Evolutionary conservation across 371 early-diverging fungal species (phyloP).

Genomic region (Quaeritorhiza haematococci): DNA sequence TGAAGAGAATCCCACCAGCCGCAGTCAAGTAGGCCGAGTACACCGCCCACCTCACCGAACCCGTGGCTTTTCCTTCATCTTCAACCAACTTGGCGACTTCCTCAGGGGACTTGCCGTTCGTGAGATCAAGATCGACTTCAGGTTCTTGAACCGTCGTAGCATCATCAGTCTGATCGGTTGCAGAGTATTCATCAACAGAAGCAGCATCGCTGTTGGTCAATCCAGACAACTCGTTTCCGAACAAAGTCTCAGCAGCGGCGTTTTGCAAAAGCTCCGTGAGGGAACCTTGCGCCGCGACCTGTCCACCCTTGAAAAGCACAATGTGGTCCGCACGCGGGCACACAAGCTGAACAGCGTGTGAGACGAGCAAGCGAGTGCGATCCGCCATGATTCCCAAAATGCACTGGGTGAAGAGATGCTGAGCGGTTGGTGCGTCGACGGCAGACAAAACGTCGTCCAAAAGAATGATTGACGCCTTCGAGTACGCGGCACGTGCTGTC

Average conservation of each 20-base stretch:
- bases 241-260: background rate
- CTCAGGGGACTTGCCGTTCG: slow-evolving; percentile 12
- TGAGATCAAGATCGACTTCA: slow-evolving; percentile 8
- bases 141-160: slow-evolving; percentile 1
- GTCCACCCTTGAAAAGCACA: slow-evolving; percentile 20
- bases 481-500: slow-evolving; percentile 30
- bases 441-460: slow-evolving; percentile 62
- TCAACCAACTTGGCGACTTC: slow-evolving; percentile 14
- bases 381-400: slow-evolving; percentile 62
- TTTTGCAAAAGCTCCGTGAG: background rate
- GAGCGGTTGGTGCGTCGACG: slow-evolving; percentile 84
- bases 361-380: slow-evolving; percentile 79
- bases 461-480: slow-evolving; percentile 18
- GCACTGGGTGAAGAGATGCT: slow-evolving; percentile 54
- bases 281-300: slow-evolving; percentile 8
- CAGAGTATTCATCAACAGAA: background rate
- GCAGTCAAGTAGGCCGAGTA: slow-evolving; percentile 33
- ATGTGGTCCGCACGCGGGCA: slow-evolving; percentile 27
- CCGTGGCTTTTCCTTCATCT: slow-evolving; percentile 26
- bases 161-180: background rate
- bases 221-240: background rate
- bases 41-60: slow-evolving; percentile 27
- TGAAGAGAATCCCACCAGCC: slow-evolving; percentile 37
- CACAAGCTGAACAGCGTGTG: slow-evolving; percentile 65
- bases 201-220: background rate